Conservation (phyloP, 495 filamentous ascomycete genomes). For the Stereocaulon alpinum region DNA sequence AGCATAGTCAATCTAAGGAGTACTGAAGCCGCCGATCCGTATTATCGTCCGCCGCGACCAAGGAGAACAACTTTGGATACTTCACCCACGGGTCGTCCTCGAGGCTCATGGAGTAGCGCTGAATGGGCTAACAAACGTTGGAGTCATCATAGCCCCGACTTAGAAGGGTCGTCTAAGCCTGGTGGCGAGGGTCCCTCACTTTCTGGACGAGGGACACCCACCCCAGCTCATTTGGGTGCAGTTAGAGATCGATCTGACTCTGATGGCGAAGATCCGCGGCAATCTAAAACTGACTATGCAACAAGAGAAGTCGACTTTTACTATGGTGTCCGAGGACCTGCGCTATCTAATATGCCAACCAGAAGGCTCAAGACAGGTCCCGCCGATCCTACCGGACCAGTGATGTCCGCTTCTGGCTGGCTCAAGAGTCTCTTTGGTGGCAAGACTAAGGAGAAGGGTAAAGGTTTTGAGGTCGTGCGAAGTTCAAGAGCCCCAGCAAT, state of each 20-base stretch:
- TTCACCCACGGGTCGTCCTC: constrained; percentile 29
- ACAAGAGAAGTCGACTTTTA: constrained; percentile 82
- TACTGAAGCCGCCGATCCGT: constrained; percentile 52
- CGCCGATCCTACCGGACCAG: constrained; percentile 85
- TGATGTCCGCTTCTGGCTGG: constrained; percentile 81
- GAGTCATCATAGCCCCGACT: constrained; percentile 27
- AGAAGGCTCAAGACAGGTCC: constrained; percentile 86
- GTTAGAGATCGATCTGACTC: constrained; percentile 46
- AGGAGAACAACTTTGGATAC: constrained; percentile 49
- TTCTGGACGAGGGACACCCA: constrained; percentile 43
- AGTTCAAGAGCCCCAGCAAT: constrained; percentile 57
- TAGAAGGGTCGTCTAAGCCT: constrained; percentile 24
- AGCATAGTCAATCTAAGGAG: constrained; percentile 35
- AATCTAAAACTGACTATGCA: constrained; percentile 68
- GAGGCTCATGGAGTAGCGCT: constrained; percentile 41
- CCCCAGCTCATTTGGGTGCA: constrained; percentile 41
- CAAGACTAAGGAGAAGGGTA: constrained; percentile 78
- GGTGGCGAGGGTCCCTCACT: constrained; percentile 38
- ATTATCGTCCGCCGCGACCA: constrained; percentile 73
- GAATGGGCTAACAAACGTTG: constrained; percentile 42
- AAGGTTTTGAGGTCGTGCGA: constrained; percentile 92
- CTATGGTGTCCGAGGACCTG: constrained; percentile 83
- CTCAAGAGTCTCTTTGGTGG: constrained; percentile 67
- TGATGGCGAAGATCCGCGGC: constrained; percentile 35
- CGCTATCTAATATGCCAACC: constrained; percentile 68